A percentile compares a stretch with the other conserved stretches of the same genome.
Evolutionary conservation across 176 grass and related monocot genomes (phyloP).

Genomic region (Rhynchospora breviuscula): DNA sequence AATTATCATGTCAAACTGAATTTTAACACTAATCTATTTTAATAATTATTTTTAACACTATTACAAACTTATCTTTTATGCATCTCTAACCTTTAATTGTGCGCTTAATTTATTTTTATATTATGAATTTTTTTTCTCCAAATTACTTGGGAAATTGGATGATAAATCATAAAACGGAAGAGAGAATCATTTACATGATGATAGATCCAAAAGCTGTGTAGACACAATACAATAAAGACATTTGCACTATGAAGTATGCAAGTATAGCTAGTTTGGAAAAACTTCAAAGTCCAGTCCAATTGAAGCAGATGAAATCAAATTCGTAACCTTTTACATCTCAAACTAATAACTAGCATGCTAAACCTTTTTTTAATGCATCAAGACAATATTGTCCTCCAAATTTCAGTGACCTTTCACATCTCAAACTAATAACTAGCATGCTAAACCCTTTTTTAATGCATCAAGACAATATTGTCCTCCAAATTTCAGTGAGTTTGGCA

Average conservation of each 20-base stretch:
- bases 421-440: background rate
- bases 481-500: too few species aligned
- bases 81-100: too few species aligned
- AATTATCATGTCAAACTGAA: too few species aligned
- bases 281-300: too few species aligned
- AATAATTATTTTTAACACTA: too few species aligned
- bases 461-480: background rate
- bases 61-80: too few species aligned
- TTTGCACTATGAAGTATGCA: background rate
- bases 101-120: too few species aligned
- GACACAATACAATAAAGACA: background rate
- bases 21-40: too few species aligned
- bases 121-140: background rate
- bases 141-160: background rate
- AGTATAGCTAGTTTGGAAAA: background rate
- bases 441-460: background rate
- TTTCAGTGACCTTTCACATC: background rate
- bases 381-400: background rate
- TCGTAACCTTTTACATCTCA: background rate
- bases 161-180: background rate
- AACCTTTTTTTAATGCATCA: background rate
- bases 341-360: background rate
- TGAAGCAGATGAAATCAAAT: background rate
- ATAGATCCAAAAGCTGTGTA: background rate
- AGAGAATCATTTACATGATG: background rate